Evolutionary conservation across 805 yeast genomes (phyloP).

Genomic region (Dipodascus albidus): DNA sequence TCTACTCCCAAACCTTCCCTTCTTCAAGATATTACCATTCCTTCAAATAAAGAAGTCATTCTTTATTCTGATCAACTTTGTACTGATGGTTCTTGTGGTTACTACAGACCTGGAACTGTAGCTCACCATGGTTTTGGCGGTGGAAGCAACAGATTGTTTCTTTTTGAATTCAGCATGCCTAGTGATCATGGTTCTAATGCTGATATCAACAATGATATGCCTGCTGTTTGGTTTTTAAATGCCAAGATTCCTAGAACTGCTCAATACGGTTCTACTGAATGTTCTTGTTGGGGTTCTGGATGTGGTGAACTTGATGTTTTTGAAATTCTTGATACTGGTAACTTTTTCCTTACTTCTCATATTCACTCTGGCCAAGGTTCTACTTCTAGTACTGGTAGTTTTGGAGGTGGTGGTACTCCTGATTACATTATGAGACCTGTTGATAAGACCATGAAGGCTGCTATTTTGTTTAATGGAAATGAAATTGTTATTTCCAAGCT

Average conservation of each 20-base stretch:
- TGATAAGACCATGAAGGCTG: slow-evolving; percentile 69
- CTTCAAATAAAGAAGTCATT: slow-evolving; percentile 67
- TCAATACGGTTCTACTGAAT: slow-evolving; percentile 75
- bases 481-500: slow-evolving; percentile 43
- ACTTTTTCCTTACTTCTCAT: slow-evolving; percentile 57
- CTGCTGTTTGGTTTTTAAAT: slow-evolving; percentile 93
- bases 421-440: slow-evolving; percentile 88
- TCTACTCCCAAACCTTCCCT: slow-evolving; percentile 61
- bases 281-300: slow-evolving; percentile 96
- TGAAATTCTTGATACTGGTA: slow-evolving; percentile 74
- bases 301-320: slow-evolving; percentile 97
- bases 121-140: slow-evolving; percentile 95
- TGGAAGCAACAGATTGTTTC: slow-evolving; percentile 61
- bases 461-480: slow-evolving; percentile 60
- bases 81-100: slow-evolving; percentile 52
- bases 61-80: slow-evolving; percentile 52
- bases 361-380: slow-evolving; percentile 77
- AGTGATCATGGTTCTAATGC: slow-evolving; percentile 38
- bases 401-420: slow-evolving; percentile 71
- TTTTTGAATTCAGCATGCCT: slow-evolving; percentile 94
- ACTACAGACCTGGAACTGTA: slow-evolving; percentile 73
- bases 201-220: slow-evolving; percentile 77
- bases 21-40: slow-evolving; percentile 54
- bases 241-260: slow-evolving; percentile 94
- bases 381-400: slow-evolving; percentile 27